phyloP scores from a whole-genome alignment of 225 moss, liverwort and hornwort species.

The Polytrichum formosum region DNA sequence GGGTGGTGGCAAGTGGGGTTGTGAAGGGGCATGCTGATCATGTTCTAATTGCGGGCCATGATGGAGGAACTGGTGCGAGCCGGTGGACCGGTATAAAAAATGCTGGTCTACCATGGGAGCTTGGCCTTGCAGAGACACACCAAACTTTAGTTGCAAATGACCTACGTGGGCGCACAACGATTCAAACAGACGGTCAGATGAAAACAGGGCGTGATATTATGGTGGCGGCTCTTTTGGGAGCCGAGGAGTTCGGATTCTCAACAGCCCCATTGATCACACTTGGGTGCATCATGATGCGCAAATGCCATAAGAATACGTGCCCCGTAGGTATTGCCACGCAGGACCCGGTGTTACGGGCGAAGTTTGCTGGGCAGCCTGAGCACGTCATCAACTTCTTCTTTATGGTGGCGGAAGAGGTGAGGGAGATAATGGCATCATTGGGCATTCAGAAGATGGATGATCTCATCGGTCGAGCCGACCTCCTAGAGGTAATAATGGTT shows the following conservation, averaged over 20 bases:
- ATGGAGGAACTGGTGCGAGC: conserved; percentile 82
- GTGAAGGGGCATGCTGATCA: conserved; percentile 88
- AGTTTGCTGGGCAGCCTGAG: conserved; percentile 73
- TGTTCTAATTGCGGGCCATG: conserved; percentile 77
- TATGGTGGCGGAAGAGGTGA: conserved; percentile 83
- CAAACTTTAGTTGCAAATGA: conserved; percentile 81
- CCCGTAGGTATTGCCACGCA: conserved; percentile 82
- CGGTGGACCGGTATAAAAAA: conserved; percentile 85
- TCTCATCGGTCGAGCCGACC: conserved; percentile 65
- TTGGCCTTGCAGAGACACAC: conserved; percentile 79
- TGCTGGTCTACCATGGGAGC: conserved; percentile 83
- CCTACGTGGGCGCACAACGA: conserved; percentile 64
- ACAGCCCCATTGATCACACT: conserved; percentile 80
- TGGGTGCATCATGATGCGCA: conserved; percentile 92
- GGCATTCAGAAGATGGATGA: conserved; percentile 68
- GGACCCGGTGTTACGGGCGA: conserved; percentile 68
- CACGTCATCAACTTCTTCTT: conserved; percentile 81
- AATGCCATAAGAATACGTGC: conserved; percentile 83
- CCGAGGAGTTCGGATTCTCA: conserved; percentile 81
- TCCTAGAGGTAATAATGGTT: conserved; percentile 30
- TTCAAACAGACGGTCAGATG: conserved; percentile 80
- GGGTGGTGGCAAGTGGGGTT: conserved; percentile 79
- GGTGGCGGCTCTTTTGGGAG: conserved; percentile 76
- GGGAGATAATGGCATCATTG: conserved; percentile 68
- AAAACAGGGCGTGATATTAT: conserved; percentile 76